phyloP scores from a whole-genome alignment of 306 rosid genomes.

The Quercus berberidifolia region DNA sequence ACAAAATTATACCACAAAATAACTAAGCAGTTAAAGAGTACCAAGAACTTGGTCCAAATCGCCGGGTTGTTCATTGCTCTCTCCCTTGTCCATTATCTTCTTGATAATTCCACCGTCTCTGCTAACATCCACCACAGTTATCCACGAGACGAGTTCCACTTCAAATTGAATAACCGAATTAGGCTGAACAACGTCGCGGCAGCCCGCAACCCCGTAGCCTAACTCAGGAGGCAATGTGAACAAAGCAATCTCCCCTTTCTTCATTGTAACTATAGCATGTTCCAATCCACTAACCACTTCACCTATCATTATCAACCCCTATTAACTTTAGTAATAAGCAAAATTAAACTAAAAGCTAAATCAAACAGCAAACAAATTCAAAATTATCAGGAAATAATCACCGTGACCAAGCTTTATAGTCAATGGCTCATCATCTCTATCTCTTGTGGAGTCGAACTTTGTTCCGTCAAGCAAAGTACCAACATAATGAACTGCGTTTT shows the following conservation, averaged over 20 bases:
- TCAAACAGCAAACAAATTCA: background rate
- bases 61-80: constrained; percentile 37
- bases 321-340: constrained; percentile 2
- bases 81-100: constrained; percentile 55
- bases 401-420: constrained; percentile 55
- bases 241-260: constrained; percentile 54
- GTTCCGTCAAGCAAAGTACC: constrained; percentile 49
- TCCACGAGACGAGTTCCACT: constrained; percentile 68
- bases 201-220: constrained; percentile 12
- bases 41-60: constrained; percentile 71
- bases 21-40: constrained; percentile 19
- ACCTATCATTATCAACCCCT: constrained; percentile 45
- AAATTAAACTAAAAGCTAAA: background rate
- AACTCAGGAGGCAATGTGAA: constrained; percentile 49
- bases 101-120: constrained; percentile 65
- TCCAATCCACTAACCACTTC: constrained; percentile 50
- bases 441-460: constrained; percentile 50
- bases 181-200: constrained; percentile 13
- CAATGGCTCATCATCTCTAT: constrained; percentile 29
- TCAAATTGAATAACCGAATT: constrained; percentile 39
- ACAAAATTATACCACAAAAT: background rate
- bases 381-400: background rate
- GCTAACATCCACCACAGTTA: constrained; percentile 47
- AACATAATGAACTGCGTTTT: constrained; percentile 53
- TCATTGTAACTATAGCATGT: constrained; percentile 51